These are phyloP conservation scores for Fusarium penzigii DNA, from an alignment of 2,329 filamentous ascomycete species.

Conservation along the genomic window DNA sequence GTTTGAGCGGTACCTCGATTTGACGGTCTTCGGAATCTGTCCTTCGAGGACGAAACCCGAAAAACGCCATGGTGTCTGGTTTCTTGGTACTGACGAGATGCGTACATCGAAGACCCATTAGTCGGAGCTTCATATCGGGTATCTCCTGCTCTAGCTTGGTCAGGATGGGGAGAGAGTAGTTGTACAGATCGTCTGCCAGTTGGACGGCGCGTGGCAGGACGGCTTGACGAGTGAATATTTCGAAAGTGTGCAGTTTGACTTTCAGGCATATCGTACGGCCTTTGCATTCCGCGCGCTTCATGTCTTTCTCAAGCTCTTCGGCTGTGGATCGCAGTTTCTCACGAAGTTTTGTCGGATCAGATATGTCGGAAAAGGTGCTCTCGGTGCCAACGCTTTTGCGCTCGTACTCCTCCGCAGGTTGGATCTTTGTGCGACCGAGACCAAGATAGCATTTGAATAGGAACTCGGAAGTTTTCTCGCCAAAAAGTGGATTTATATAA, in stretches of 20 bases:
- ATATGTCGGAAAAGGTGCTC: slow-evolving; percentile 83
- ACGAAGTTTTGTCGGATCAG: slow-evolving; percentile 65
- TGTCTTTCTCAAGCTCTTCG: slow-evolving; percentile 83
- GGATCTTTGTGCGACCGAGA: slow-evolving; percentile 79
- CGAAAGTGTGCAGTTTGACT: slow-evolving; percentile 91
- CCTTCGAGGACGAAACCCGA: slow-evolving; percentile 58
- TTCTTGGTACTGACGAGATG: slow-evolving; percentile 86
- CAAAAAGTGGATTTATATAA: slow-evolving; percentile 76
- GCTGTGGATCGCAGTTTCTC: slow-evolving; percentile 80
- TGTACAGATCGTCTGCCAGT: slow-evolving; percentile 80
- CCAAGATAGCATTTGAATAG: slow-evolving; percentile 83
- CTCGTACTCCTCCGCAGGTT: slow-evolving; percentile 86
- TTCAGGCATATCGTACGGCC: slow-evolving; percentile 91
- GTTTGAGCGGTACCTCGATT: slow-evolving; percentile 29
- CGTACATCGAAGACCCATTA: slow-evolving; percentile 89
- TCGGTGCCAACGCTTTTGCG: slow-evolving; percentile 94
- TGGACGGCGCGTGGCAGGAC: slow-evolving; percentile 72
- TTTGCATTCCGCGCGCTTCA: slow-evolving; percentile 78
- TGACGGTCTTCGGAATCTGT: slow-evolving; percentile 19
- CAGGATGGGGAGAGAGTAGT: slow-evolving; percentile 78
- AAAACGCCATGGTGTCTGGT: slow-evolving; percentile 74
- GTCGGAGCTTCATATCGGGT: slow-evolving; percentile 73
- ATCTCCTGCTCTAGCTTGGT: slow-evolving; percentile 82
- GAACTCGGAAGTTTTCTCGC: slow-evolving; percentile 88
- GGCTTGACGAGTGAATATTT: slow-evolving; percentile 82